Conservation (phyloP, 495 filamentous ascomycete genomes). For the Amniculicola lignicola region DNA sequence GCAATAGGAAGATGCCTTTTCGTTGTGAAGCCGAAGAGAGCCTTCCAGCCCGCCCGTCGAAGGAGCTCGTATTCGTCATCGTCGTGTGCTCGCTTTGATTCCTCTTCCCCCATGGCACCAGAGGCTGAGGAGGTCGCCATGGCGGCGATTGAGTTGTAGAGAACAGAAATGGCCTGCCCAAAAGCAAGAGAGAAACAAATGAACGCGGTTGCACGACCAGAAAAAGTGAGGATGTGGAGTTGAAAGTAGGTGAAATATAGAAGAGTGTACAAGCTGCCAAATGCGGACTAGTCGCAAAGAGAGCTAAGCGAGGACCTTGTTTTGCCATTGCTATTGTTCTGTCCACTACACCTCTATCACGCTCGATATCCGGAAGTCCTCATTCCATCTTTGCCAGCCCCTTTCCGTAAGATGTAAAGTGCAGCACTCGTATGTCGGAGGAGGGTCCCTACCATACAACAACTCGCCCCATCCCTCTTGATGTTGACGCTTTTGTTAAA, state of each 20-base stretch:
- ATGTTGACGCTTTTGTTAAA: too few species aligned
- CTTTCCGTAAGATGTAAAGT: too few species aligned
- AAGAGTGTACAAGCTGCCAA: not conserved
- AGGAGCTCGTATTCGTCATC: slow-evolving; percentile 32
- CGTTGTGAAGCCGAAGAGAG: slow-evolving; percentile 72
- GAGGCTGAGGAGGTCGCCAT: slow-evolving; percentile 3
- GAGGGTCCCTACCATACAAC: too few species aligned
- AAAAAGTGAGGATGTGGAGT: not conserved
- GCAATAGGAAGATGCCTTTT: slow-evolving; percentile 58
- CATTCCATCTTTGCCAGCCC: too few species aligned
- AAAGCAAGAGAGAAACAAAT: not conserved
- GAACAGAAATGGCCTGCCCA: too few species aligned
- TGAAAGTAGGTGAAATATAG: not conserved
- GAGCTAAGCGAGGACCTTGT: slow-evolving; percentile 10
- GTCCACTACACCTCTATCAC: not conserved
- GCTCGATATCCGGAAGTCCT: not conserved
- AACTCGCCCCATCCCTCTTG: too few species aligned
- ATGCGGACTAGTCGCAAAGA: slow-evolving; percentile 9
- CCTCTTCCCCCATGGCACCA: slow-evolving; percentile 31
- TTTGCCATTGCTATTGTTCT: slow-evolving; percentile 34
- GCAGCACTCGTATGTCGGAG: too few species aligned
- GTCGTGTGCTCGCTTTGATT: slow-evolving; percentile 20
- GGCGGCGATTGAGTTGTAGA: too few species aligned
- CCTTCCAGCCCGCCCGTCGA: slow-evolving; percentile 41
- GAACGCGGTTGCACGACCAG: not conserved